phyloP scores from a whole-genome alignment of 108 stramenopile species.

The Cyclostephanos invisitatus region DNA sequence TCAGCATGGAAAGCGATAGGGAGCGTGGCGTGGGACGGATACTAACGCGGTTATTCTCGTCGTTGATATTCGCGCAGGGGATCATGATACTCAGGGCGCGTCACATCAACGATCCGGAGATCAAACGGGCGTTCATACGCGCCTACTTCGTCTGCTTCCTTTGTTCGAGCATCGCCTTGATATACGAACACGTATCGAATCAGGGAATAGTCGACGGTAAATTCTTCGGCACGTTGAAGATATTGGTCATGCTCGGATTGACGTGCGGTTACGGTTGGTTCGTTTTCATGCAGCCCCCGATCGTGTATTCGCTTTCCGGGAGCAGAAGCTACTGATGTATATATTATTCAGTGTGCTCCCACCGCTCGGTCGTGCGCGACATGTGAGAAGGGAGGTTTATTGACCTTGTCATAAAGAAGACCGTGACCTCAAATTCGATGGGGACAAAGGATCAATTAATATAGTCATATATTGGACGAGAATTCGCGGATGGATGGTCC shows the following conservation, averaged over 20 bases:
- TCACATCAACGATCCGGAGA: conserved; percentile 59
- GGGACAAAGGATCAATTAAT: no score
- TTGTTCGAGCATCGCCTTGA: conserved; percentile 42
- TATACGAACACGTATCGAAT: conserved; percentile 52
- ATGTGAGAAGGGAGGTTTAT: no score
- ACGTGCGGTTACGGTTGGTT: conserved; percentile 64
- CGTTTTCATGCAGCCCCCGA: conserved; percentile 60
- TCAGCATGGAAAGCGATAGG: conserved; percentile 51
- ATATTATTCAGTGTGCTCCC: no score
- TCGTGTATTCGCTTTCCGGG: conserved; percentile 46
- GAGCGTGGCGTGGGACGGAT: conserved; percentile 52
- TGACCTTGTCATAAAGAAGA: no score
- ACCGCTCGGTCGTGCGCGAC: no score
- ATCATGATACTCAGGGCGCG: conserved; percentile 58
- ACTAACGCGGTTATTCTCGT: conserved; percentile 45
- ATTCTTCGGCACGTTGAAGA: conserved; percentile 52
- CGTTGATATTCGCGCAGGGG: conserved; percentile 59
- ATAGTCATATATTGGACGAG: no score
- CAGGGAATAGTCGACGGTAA: conserved; percentile 59
- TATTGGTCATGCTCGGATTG: conserved; percentile 55
- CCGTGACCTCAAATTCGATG: no score
- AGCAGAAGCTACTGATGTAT: neutral
- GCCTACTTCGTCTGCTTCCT: conserved; percentile 65
- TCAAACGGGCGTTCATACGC: conserved; percentile 58
- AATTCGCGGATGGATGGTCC: no score